phyloP scores from a whole-genome alignment of 2,329 filamentous ascomycete species.

The Aspergillus tamarii region DNA sequence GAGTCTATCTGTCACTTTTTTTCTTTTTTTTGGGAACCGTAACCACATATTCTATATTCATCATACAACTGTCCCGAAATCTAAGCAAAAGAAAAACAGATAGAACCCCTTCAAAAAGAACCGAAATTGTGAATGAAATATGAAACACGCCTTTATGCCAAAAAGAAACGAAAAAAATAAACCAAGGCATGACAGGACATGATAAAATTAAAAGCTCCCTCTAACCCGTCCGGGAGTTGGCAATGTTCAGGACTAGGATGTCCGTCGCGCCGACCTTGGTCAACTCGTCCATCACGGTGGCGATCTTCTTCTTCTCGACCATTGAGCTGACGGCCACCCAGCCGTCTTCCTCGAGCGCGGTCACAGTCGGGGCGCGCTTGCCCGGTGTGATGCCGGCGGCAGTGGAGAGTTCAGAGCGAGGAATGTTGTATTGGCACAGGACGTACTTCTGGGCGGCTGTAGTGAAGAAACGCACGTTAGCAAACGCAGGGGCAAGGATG shows the following conservation, averaged over 20 bases:
- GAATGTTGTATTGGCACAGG: conserved; percentile 94
- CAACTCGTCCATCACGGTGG: conserved; percentile 83
- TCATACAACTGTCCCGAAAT: not conserved
- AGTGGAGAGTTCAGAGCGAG: conserved; percentile 66
- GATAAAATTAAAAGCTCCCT: conserved; percentile 10
- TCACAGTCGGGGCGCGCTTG: conserved; percentile 90
- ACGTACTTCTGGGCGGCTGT: conserved; percentile 85
- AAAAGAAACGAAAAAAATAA: conserved; percentile 9
- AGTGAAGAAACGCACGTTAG: not conserved
- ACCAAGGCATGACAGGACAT: conserved; percentile 11
- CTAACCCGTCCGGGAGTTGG: conserved; percentile 68
- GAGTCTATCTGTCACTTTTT: not conserved
- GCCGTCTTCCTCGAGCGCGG: conserved; percentile 80
- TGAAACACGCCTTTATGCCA: conserved; percentile 5
- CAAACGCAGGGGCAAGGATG: not conserved
- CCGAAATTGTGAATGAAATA: conserved; percentile 1
- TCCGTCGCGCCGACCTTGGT: conserved; percentile 77
- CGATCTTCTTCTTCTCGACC: conserved; percentile 87
- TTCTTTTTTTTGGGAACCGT: not conserved
- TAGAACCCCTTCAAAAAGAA: not conserved
- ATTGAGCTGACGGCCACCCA: conserved; percentile 96
- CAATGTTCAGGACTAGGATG: conserved; percentile 82
- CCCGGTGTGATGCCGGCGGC: conserved; percentile 84
- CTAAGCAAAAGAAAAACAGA: not conserved
- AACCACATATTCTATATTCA: conserved; percentile 3